These are phyloP conservation scores for Phytophthora kernoviae DNA, from an alignment of 352 stramenopile genomes.

Conservation along the genomic window DNA sequence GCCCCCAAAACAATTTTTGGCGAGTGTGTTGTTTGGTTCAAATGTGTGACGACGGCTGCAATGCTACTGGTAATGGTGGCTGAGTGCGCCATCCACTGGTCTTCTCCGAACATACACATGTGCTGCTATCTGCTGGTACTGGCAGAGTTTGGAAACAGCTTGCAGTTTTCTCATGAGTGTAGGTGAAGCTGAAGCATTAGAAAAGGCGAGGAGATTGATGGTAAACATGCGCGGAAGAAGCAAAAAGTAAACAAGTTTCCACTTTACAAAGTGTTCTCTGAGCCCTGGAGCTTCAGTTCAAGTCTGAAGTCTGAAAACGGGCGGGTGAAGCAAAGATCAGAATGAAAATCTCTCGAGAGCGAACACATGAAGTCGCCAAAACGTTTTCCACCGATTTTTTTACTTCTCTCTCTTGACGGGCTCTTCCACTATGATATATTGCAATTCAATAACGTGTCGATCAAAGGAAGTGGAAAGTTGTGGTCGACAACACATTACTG, in stretches of 20 bases:
- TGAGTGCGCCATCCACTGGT: no score
- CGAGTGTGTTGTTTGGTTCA: constrained; percentile 8
- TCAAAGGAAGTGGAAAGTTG: background rate
- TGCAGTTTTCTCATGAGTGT: background rate
- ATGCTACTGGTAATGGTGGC: constrained; percentile 6
- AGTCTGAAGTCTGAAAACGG: constrained; percentile 13
- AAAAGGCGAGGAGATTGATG: background rate
- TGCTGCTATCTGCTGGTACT: no score
- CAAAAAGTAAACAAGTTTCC: no score
- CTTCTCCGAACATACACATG: constrained; percentile 13
- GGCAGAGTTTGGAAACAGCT: no score
- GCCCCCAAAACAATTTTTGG: constrained; percentile 5
- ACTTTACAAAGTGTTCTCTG: no score
- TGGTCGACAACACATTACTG: background rate
- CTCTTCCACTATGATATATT: constrained; percentile 8
- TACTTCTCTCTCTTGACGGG: background rate
- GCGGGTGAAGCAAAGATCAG: constrained; percentile 9
- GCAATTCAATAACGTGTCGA: background rate
- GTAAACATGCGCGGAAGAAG: no score
- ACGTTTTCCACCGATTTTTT: constrained; percentile 16
- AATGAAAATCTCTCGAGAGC: constrained; percentile 13
- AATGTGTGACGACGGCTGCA: constrained; percentile 2
- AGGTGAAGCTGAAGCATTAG: constrained; percentile 1
- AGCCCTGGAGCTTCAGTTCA: no score
- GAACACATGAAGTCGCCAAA: constrained; percentile 29